Percentiles rank a stretch among this genome's conserved stretches.
These are phyloP conservation scores for Linderniella brevidens DNA, from an alignment of 257 asterid genomes.

Conservation along the genomic window DNA sequence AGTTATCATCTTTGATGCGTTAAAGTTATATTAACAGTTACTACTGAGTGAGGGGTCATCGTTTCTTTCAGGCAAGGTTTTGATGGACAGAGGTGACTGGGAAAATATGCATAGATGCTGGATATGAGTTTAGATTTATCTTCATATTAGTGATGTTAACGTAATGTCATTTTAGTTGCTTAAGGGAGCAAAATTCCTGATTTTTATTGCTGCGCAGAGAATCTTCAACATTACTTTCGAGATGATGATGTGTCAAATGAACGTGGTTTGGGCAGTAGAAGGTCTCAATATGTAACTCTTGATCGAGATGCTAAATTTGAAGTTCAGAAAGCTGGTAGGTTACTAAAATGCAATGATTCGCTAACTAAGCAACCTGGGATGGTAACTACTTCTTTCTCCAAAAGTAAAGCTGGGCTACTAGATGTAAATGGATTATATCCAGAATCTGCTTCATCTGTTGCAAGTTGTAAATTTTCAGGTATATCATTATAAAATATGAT, in stretches of 20 bases:
- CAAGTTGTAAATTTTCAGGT: slow-evolving; percentile 36
- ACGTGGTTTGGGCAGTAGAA: slow-evolving; percentile 17
- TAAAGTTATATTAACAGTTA: no score
- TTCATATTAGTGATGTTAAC: neutral
- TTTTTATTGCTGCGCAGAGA: slow-evolving; percentile 18
- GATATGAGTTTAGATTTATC: no score
- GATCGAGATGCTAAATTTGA: slow-evolving; percentile 23
- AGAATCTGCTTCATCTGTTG: slow-evolving; percentile 28
- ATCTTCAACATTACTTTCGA: slow-evolving; percentile 18
- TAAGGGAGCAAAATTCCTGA: slow-evolving; percentile 27
- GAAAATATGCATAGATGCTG: no score
- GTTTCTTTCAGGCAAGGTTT: no score
- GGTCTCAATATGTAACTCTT: slow-evolving; percentile 16
- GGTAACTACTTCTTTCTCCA: slow-evolving; percentile 26
- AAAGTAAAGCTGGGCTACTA: slow-evolving; percentile 24
- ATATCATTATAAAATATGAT: slow-evolving; percentile 7
- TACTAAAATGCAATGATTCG: slow-evolving; percentile 30
- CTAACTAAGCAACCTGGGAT: slow-evolving; percentile 45
- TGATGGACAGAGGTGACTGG: no score
- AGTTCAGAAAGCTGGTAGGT: slow-evolving; percentile 30
- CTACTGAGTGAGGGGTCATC: no score
- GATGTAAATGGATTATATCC: slow-evolving; percentile 26
- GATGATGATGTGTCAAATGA: slow-evolving; percentile 16
- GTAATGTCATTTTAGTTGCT: slow-evolving; percentile 24
- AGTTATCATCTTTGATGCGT: no score